Evolutionary conservation across 441 rosid species (phyloP).

Genomic region (Erodium chrysanthum): DNA sequence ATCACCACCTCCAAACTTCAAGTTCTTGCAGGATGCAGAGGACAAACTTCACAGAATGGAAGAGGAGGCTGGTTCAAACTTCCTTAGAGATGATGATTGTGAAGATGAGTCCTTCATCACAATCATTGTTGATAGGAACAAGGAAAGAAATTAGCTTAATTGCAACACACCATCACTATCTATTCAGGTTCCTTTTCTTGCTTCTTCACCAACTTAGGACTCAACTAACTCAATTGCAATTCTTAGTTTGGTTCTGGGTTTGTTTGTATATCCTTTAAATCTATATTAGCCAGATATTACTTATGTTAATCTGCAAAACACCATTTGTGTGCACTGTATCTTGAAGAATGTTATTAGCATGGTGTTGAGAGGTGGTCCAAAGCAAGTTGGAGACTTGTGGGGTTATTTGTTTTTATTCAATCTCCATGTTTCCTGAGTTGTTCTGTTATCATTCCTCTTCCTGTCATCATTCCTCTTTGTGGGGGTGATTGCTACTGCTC

Average conservation of each 20-base stretch:
- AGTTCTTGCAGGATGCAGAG: conserved; percentile 87
- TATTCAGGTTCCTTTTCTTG: no score
- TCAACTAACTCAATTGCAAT: conserved; percentile 1
- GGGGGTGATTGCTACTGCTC: conserved; percentile 21
- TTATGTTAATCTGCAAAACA: conserved; percentile 5
- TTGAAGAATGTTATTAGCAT: background rate
- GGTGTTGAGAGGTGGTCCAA: conserved; percentile 17
- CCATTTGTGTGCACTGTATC: background rate
- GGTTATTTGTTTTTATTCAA: conserved; percentile 30
- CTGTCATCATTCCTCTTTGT: conserved; percentile 27
- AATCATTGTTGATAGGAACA: conserved; percentile 37
- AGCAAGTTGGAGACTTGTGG: conserved; percentile 30
- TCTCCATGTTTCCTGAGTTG: conserved; percentile 33
- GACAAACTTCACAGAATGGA: conserved; percentile 53
- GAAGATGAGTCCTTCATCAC: conserved; percentile 50
- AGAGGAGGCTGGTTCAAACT: conserved; percentile 14
- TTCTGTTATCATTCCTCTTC: conserved; percentile 15
- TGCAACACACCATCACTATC: no score
- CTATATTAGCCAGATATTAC: background rate
- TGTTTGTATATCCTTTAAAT: background rate
- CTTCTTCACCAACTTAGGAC: no score
- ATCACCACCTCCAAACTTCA: conserved; percentile 77
- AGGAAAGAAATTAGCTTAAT: conserved; percentile 22
- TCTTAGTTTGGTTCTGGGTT: background rate
- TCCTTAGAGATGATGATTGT: conserved; percentile 26